Base-by-base conservation (phyloP, 1,284 basidiomycete species). In the Fomitopsis pinicola region DNA sequence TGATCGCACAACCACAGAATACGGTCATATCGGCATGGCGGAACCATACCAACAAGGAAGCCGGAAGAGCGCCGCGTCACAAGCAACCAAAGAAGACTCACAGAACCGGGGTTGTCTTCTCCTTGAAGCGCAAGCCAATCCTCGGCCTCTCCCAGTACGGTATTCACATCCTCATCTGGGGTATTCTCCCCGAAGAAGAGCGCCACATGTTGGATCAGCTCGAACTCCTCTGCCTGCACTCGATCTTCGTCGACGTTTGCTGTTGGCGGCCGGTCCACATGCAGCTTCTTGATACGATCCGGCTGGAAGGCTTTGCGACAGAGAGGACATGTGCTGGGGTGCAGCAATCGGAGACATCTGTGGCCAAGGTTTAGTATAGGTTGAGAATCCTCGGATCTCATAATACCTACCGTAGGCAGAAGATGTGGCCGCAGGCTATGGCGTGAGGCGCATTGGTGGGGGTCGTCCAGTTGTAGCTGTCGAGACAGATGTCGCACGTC, bases 371-470 rank as follows among this genome's bases (percentile, higher is more conserved):
- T 36, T 4, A 50, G 14, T 22, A 33, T 15, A 4, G 17, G 10
- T 5, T 15, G 2, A 33, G 26, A 6, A 3, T 28, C 26, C 17
- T 33, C 14, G 28, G 26, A 30, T 22, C 9, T 4, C 33, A n/a
- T 38, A 78, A 33, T 36, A 78, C 85, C 65, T 70, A 88, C 86
- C 76, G 74, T 68, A 77, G 75, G 69, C 87, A 89, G 75, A 89
- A 89, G 42, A 87, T 79, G 73, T 89, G 87, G 19, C 87, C 87
- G 68, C 87, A 89, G 40, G 83, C 78, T 63, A 89, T 87, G 19
- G 81, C 83, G 70, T 88, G 81, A 22, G 87, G 87, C 53, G 79
- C 74, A 66, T 79, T 78, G 42, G 75, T 72, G 40, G 77, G 71
- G 35, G 72, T 72, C 36, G 79, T 75, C 71, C 80, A 82, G 48